These are phyloP conservation scores for Lasiodiplodia sp. DNA, from an alignment of 2,329 filamentous ascomycete species.

Conservation along the genomic window DNA sequence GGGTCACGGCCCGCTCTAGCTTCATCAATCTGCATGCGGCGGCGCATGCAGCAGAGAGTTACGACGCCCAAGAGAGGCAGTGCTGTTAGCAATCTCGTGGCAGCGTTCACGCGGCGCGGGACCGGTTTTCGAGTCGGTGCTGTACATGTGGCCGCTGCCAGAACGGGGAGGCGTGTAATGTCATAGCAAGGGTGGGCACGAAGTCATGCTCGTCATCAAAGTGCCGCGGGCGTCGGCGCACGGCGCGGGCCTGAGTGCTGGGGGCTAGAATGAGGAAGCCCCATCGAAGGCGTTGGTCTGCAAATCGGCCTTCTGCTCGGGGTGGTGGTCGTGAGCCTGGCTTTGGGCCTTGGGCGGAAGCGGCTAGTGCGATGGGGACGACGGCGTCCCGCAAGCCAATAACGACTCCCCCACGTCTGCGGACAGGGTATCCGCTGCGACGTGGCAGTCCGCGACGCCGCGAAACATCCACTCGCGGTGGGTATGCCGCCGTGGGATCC, in stretches of 20 bases:
- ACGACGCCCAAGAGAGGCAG: constrained; percentile 1
- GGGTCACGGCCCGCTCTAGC: neutral
- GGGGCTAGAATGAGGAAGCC: neutral
- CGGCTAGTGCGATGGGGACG: constrained; percentile 5
- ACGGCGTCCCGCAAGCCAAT: neutral
- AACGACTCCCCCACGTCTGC: neutral
- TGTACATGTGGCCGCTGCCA: neutral
- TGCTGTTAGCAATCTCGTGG: neutral
- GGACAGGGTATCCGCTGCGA: constrained; percentile 2
- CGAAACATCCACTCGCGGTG: constrained; percentile 8
- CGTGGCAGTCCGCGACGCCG: neutral
- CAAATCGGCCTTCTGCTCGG: neutral
- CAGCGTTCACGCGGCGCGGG: neutral
- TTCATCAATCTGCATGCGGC: constrained; percentile 1
- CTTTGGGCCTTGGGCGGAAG: neutral
- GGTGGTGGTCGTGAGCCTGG: constrained; percentile 3
- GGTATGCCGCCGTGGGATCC: constrained; percentile 10
- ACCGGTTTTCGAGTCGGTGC: neutral
- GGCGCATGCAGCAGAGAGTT: neutral
- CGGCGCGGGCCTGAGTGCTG: constrained; percentile 5
- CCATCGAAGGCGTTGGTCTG: neutral
- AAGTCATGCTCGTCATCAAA: neutral
- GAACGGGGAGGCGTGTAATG: neutral
- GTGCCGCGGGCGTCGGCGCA: neutral
- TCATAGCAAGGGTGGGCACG: neutral